Evolutionary conservation across 768 basidiomycete species (phyloP).

Genomic region (Asterophora lycoperdoides): DNA sequence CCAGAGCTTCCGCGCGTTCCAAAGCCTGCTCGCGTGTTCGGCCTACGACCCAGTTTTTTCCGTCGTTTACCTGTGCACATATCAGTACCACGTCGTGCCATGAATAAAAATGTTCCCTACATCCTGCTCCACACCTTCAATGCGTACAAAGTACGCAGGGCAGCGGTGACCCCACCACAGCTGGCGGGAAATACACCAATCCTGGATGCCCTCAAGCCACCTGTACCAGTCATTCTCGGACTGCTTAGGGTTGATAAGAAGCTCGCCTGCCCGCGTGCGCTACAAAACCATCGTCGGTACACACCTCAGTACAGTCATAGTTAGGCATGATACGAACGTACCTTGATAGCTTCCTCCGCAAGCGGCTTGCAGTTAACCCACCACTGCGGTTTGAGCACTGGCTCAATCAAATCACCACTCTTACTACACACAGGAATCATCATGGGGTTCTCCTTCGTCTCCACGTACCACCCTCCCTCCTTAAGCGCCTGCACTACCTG

Average conservation of each 20-base stretch:
- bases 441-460: slow-evolving; percentile 97
- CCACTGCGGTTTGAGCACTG: slow-evolving; percentile 96
- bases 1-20: slow-evolving; percentile 65
- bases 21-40: slow-evolving; percentile 73
- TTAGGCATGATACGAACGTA: slow-evolving; percentile 23
- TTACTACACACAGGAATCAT: slow-evolving; percentile 96
- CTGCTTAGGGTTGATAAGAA: slow-evolving; percentile 74
- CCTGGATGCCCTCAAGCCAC: slow-evolving; percentile 93
- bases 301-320: too few relatives aligned
- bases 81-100: neutral
- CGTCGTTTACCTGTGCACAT: slow-evolving; percentile 51
- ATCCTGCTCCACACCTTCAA: slow-evolving; percentile 72
- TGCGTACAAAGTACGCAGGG: slow-evolving; percentile 88
- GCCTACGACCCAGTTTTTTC: slow-evolving; percentile 89
- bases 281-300: slow-evolving; percentile 25
- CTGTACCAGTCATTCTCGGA: slow-evolving; percentile 95
- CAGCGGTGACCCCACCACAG: slow-evolving; percentile 99
- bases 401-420: slow-evolving; percentile 96
- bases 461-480: slow-evolving; percentile 80
- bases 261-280: slow-evolving; percentile 87
- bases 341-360: slow-evolving; percentile 86
- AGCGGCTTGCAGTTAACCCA: slow-evolving; percentile 94
- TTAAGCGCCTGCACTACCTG: slow-evolving; percentile 81
- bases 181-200: slow-evolving; percentile 99
- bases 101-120: slow-evolving; percentile 33